phyloP scores from a whole-genome alignment of 352 stramenopile species.

The Plasmopara halstedii region DNA sequence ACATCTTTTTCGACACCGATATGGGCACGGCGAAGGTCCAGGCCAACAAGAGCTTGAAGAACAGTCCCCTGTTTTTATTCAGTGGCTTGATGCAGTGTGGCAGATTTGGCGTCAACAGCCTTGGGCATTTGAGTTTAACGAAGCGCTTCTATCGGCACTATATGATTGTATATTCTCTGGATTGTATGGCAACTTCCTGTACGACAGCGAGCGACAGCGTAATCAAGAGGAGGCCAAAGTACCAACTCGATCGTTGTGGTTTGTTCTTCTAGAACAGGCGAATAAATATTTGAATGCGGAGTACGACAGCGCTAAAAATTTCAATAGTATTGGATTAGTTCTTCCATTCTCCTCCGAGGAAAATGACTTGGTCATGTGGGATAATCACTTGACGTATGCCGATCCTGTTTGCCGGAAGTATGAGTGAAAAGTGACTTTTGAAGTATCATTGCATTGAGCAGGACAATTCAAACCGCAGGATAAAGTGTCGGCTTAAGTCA shows the following conservation, averaged over 20 bases:
- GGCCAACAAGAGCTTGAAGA: constrained; percentile 93
- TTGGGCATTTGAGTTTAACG: constrained; percentile 98
- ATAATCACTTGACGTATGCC: constrained; percentile 70
- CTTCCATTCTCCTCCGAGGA: constrained; percentile 77
- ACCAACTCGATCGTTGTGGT: constrained; percentile 71
- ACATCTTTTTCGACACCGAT: constrained; percentile 97
- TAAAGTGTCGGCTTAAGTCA: not conserved
- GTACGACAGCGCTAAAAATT: constrained; percentile 80
- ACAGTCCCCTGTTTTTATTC: constrained; percentile 97
- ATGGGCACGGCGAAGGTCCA: constrained; percentile 91
- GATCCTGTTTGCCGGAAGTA: constrained; percentile 85
- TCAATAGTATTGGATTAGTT: constrained; percentile 75
- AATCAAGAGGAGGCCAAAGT: constrained; percentile 48
- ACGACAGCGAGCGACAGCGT: constrained; percentile 90
- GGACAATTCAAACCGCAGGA: not conserved
- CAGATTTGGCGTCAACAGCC: constrained; percentile 96
- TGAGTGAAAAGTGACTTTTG: constrained; percentile 24
- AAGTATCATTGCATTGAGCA: not conserved
- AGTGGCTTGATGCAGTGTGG: constrained; percentile 98
- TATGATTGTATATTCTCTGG: constrained; percentile 96
- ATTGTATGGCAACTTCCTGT: constrained; percentile 96
- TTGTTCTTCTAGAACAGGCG: constrained; percentile 41
- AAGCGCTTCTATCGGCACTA: constrained; percentile 85
- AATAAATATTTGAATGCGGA: constrained; percentile 76
- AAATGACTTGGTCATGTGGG: constrained; percentile 79